Evolutionary conservation across 257 asterid genomes (phyloP).

Genomic region (Solanum neorickii): DNA sequence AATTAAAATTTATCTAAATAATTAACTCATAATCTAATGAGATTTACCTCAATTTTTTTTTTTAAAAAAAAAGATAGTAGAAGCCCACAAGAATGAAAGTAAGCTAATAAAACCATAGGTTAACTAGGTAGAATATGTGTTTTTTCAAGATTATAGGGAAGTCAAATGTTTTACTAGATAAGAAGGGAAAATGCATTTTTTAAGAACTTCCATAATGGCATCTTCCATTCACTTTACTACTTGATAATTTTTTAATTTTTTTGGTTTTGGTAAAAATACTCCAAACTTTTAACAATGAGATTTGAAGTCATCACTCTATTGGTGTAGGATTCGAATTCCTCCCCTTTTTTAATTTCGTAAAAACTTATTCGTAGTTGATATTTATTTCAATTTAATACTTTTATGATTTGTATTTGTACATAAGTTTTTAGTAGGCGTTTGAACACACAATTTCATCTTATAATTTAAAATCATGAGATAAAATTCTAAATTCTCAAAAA

Average conservation of each 20-base stretch:
- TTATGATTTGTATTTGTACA: neutral
- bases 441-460: neutral
- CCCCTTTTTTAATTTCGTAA: too few species aligned
- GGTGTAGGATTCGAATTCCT: neutral
- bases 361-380: neutral
- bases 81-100: neutral
- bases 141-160: neutral
- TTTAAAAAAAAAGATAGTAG: neutral
- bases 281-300: neutral
- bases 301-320: neutral
- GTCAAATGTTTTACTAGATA: neutral
- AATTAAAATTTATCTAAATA: too few species aligned
- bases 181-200: neutral
- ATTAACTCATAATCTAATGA: neutral
- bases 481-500: too few species aligned
- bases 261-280: neutral
- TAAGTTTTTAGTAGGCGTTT: neutral
- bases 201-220: neutral
- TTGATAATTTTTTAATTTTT: neutral
- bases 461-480: too few species aligned
- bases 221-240: neutral
- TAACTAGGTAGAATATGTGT: neutral
- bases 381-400: neutral
- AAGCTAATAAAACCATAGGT: neutral
- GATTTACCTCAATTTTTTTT: too few species aligned